These are phyloP conservation scores for Botryotinia globosa DNA, from an alignment of 2,329 filamentous ascomycete genomes.

Conservation along the genomic window DNA sequence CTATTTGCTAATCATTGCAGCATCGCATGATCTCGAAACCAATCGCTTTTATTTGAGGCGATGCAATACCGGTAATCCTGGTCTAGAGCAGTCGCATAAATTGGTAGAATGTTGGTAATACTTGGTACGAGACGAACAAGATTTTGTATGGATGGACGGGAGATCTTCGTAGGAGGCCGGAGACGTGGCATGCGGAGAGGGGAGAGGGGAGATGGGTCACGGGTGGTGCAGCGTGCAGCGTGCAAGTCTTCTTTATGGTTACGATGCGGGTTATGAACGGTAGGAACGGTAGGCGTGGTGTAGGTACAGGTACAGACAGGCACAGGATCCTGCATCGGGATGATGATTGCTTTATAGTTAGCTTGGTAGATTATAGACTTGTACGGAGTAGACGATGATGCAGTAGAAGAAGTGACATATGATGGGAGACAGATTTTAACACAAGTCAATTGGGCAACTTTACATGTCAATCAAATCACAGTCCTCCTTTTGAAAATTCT, in stretches of 20 bases:
- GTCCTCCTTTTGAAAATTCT: neutral
- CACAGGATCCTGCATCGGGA: conserved; percentile 1
- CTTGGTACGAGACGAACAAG: conserved; percentile 4
- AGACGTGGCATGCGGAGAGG: conserved; percentile 19
- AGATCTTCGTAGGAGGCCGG: conserved; percentile 12
- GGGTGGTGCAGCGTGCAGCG: neutral
- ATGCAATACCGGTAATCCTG: neutral
- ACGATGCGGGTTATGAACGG: neutral
- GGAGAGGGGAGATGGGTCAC: neutral
- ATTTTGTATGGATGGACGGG: conserved; percentile 7
- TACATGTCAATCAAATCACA: neutral
- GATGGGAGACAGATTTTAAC: neutral
- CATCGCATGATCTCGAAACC: neutral
- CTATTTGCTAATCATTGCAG: conserved; percentile 1
- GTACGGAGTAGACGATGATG: neutral
- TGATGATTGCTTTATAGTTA: neutral
- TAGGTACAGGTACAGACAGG: neutral
- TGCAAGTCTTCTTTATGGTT: neutral
- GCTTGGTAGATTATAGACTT: neutral
- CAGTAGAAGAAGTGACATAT: neutral
- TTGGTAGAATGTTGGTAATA: neutral
- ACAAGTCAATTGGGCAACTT: neutral
- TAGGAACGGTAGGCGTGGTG: neutral
- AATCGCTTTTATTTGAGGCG: conserved; percentile 14
- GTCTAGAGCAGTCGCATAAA: conserved; percentile 13